Evolutionary conservation across 495 filamentous ascomycete genomes (phyloP), one percentile per base, ranked within the genome.

Genomic region (Pseudoneurospora amorphoporcata): DNA sequence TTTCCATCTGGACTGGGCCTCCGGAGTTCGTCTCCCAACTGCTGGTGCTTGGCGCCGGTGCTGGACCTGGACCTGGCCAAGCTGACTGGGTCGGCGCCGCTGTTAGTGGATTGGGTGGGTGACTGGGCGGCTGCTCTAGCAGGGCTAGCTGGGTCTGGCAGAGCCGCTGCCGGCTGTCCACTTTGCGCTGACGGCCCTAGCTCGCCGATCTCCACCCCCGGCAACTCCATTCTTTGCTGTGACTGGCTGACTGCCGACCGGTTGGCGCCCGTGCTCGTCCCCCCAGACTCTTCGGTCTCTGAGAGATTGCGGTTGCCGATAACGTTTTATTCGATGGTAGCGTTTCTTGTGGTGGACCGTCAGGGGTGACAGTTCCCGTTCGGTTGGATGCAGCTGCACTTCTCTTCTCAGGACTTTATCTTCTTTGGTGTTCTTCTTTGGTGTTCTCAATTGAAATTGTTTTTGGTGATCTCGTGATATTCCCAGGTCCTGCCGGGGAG

Each of bases 181-280:
- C 70, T 72, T 40, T 39, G 65, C 53, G 68, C 65, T 70, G 73
- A 74, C 69, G 72, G 76, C 69, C 72, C 74, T 68, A 37, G 73
- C 71, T 75, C 53, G 71, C 68, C 71, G 42, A 72, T 61, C 74
- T 72, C 77, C 73, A 76, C 73, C 72, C 41, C 77, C 42, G 76
- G 69, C 71, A 74, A 65, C 35, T 45, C 39, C 39, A 58, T 71
- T 65, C 42, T 58, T 65, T 58, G 53, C 53, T 65, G 3, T 65
- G 53, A 65, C 12, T 65, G 12, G 53, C 53, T 65, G 53, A 71
- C 70, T 73, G 69, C 39, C 70, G 71, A 65, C 29, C 69, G 35
- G 41, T 69, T 71, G 41, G 65, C 37, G 71, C 39, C 43, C 69
- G 71, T 75, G 75, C 47, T 58, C 19, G 19, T 23, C 47, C 47